Base-by-base conservation (phyloP, 345 rosid species). In the Eucalyptus brandiana region DNA sequence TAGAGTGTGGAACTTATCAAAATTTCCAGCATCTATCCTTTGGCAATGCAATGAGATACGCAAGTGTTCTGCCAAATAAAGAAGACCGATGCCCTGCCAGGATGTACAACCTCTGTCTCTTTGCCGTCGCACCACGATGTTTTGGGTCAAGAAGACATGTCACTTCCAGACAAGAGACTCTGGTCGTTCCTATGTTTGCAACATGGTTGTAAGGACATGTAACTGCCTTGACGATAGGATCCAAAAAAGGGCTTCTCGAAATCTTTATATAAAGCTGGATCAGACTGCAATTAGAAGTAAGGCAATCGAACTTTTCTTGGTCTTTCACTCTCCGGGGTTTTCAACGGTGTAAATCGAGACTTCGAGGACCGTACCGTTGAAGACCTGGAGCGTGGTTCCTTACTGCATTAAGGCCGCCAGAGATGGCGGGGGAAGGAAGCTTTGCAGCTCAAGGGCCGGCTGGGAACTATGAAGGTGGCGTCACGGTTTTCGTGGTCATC, bases 401-500 rank as follows among this genome's bases (percentile, higher is more conserved):
- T 16, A 72, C 14, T 3, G 4, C 47, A 12, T 37, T 40, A 40
- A 21, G 28, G 83, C 9, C 8, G 28, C 8, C 8, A 76, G 47
- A 11, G 83, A 76, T 76, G 83, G 83, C 76, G 13, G 98, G 92
- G 80, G 97, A 96, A 88, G 96, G 93, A 26, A 91, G 88, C 88
- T 92, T 90, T n/a, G 90, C 86, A 88, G 89, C 91, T 76, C 83
- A 76, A 58, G 81, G 91, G 49, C 91, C 90, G 12, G 93, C 83
- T 28, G 88, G 88, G 32, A 87, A 90, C 42, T 96, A 94, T 76
- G 94, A 94, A 72, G 96, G 95, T 62, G 91, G 93, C 26, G 88
- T 97, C 88, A 97, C 98, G 6, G 85, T 89, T 51, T 94, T 94
- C 51, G 97, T 97, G 62, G 48, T 96, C 44, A 87, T 92, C 56